A percentile compares a stretch with the other conserved stretches of the same genome.
These are phyloP conservation scores for Lentithecium fluviatile DNA, from an alignment of 495 filamentous ascomycete species.

Conservation along the genomic window DNA sequence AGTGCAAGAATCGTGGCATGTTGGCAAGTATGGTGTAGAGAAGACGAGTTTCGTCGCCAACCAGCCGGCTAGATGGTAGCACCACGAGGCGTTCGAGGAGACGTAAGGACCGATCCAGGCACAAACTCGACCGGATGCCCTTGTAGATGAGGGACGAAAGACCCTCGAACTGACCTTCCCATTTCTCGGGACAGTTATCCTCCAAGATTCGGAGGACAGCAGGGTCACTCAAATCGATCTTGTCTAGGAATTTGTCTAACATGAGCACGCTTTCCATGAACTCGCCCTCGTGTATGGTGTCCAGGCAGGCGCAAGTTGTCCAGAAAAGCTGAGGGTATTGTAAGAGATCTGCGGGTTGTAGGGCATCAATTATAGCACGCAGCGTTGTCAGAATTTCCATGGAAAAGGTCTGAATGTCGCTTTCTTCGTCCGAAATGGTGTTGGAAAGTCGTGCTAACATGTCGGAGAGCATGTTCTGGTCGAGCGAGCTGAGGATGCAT, in stretches of 20 bases:
- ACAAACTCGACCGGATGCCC: constrained; percentile 82
- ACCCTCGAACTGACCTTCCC: constrained; percentile 88
- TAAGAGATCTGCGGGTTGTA: constrained; percentile 75
- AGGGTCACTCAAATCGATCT: constrained; percentile 75
- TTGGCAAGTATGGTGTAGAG: constrained; percentile 86
- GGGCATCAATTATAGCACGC: constrained; percentile 79
- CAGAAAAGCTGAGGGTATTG: constrained; percentile 94
- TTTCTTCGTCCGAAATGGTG: constrained; percentile 89
- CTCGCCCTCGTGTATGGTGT: constrained; percentile 92
- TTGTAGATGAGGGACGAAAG: constrained; percentile 85
- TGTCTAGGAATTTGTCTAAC: constrained; percentile 82
- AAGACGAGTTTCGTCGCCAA: constrained; percentile 76
- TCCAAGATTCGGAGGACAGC: constrained; percentile 65
- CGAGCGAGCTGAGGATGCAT: constrained; percentile 83
- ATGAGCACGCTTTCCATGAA: constrained; percentile 89
- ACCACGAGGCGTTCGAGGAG: constrained; percentile 74
- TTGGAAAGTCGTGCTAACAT: constrained; percentile 94
- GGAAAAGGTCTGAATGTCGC: constrained; percentile 91
- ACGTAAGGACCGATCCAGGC: constrained; percentile 71
- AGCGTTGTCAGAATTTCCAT: constrained; percentile 96
- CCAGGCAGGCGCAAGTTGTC: constrained; percentile 92
- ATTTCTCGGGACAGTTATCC: constrained; percentile 76
- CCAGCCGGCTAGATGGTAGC: constrained; percentile 75
- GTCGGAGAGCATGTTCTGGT: constrained; percentile 89
- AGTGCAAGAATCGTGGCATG: constrained; percentile 79